Evolutionary conservation across 202 grass and related monocot genomes (phyloP).

Genomic region (Panicum virgatum): DNA sequence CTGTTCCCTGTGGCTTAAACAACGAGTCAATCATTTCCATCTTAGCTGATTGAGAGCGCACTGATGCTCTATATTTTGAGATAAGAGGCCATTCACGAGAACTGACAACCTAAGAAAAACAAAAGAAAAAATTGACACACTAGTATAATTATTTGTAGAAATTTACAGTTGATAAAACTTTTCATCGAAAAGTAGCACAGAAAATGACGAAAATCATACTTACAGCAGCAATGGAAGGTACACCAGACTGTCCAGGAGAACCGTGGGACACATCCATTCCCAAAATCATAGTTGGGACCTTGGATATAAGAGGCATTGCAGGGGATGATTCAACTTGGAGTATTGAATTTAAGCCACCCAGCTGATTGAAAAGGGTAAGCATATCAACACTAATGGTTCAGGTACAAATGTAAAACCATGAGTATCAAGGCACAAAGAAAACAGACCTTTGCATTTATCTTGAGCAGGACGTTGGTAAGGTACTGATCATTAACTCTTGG

Average conservation of each 20-base stretch:
- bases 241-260: slow-evolving; percentile 78
- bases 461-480: slow-evolving; percentile 77
- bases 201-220: background rate
- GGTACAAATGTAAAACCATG: background rate
- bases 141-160: background rate
- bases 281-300: slow-evolving; percentile 70
- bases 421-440: background rate
- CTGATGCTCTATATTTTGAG: slow-evolving; percentile 86
- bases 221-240: slow-evolving; percentile 90
- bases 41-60: slow-evolving; percentile 73
- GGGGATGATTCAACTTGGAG: slow-evolving; percentile 58
- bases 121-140: background rate
- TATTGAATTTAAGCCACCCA: slow-evolving; percentile 85
- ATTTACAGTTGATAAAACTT: background rate
- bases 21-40: slow-evolving; percentile 91
- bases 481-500: slow-evolving; percentile 91
- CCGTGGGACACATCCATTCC: slow-evolving; percentile 94
- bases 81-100: slow-evolving; percentile 91
- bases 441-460: slow-evolving; percentile 93
- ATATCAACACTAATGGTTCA: background rate
- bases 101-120: slow-evolving; percentile 71
- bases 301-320: slow-evolving; percentile 70
- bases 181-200: background rate
- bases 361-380: slow-evolving; percentile 36
- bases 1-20: slow-evolving; percentile 58